These are phyloP conservation scores for Taxillus chinensis DNA, from an alignment of 164 flowering plant genomes.

Conservation along the genomic window DNA sequence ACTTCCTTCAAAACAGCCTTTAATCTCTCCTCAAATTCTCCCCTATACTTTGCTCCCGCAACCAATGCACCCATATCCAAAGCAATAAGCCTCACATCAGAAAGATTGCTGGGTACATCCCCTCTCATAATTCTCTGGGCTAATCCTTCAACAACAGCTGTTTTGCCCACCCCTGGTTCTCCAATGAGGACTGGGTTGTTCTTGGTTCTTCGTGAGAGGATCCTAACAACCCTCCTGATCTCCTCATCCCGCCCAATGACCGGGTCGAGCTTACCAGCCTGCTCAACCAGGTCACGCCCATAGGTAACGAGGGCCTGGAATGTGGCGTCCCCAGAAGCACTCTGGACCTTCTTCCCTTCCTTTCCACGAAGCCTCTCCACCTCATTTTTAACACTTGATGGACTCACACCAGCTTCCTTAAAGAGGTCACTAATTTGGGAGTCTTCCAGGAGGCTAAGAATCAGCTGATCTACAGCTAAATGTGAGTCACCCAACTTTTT, in stretches of 20 bases:
- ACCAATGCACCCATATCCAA: slow-evolving; percentile 81
- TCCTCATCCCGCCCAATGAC: slow-evolving; percentile 89
- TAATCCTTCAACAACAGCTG: slow-evolving; percentile 81
- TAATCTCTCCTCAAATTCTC: slow-evolving; percentile 78
- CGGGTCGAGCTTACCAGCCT: slow-evolving; percentile 81
- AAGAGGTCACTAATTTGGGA: slow-evolving; percentile 62
- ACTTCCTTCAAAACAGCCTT: slow-evolving; percentile 76
- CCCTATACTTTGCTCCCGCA: slow-evolving; percentile 75
- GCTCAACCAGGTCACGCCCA: slow-evolving; percentile 78
- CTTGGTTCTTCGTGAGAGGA: slow-evolving; percentile 70
- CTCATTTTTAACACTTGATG: slow-evolving; percentile 51
- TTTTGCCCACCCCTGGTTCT: slow-evolving; percentile 87
- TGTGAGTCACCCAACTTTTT: slow-evolving; percentile 62
- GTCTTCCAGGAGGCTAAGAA: slow-evolving; percentile 78
- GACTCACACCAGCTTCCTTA: slow-evolving; percentile 63
- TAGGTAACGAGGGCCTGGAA: slow-evolving; percentile 83
- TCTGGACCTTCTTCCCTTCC: slow-evolving; percentile 77
- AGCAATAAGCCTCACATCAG: slow-evolving; percentile 70
- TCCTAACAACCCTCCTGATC: slow-evolving; percentile 63
- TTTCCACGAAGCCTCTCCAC: slow-evolving; percentile 79
- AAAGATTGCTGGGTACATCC: slow-evolving; percentile 72
- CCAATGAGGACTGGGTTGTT: slow-evolving; percentile 87
- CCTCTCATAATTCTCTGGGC: slow-evolving; percentile 81
- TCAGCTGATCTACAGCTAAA: slow-evolving; percentile 64
- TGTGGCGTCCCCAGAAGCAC: slow-evolving; percentile 70